phyloP scores from a whole-genome alignment of 139 green algal genomes.

The Medakamo hakoo region DNA sequence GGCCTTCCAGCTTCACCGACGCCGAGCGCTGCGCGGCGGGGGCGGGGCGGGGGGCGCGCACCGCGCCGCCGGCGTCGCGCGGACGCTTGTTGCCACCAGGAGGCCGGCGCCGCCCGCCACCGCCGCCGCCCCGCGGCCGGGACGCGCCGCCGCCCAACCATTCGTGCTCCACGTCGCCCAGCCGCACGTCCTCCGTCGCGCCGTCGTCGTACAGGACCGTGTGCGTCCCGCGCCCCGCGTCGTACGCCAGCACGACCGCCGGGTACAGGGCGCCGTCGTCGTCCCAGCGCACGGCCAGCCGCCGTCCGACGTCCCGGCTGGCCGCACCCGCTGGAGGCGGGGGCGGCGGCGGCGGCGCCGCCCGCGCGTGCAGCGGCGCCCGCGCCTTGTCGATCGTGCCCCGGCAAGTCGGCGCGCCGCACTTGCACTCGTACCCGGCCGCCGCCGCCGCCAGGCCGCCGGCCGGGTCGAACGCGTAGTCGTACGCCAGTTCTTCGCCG shows the following conservation, averaged over 20 bases:
- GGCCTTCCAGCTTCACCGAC: no score
- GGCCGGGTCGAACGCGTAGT: constrained; percentile 57
- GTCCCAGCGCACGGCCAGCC: constrained; percentile 54
- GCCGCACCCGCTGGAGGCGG: constrained; percentile 7
- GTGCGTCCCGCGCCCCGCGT: constrained; percentile 26
- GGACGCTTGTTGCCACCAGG: no score
- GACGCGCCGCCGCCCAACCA: constrained; percentile 3
- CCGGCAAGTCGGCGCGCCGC: constrained; percentile 66
- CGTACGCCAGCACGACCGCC: constrained; percentile 49
- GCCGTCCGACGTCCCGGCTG: constrained; percentile 20
- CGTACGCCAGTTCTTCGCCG: constrained; percentile 71
- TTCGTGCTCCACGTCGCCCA: constrained; percentile 17
- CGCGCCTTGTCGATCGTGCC: constrained; percentile 50
- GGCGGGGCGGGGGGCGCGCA: no score
- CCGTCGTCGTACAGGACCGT: constrained; percentile 59
- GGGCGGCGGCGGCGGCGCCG: no score
- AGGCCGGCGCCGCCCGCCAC: no score
- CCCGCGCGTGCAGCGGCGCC: no score
- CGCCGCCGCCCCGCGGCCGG: no score
- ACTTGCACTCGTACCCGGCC: constrained; percentile 43
- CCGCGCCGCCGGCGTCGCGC: no score
- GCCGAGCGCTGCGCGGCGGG: no score
- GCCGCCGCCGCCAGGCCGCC: constrained; percentile 2
- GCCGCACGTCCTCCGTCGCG: constrained; percentile 36
- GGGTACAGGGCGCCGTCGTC: constrained; percentile 47